Conservation (phyloP, 1,139 yeast genomes). For the Candida neerlandica region DNA sequence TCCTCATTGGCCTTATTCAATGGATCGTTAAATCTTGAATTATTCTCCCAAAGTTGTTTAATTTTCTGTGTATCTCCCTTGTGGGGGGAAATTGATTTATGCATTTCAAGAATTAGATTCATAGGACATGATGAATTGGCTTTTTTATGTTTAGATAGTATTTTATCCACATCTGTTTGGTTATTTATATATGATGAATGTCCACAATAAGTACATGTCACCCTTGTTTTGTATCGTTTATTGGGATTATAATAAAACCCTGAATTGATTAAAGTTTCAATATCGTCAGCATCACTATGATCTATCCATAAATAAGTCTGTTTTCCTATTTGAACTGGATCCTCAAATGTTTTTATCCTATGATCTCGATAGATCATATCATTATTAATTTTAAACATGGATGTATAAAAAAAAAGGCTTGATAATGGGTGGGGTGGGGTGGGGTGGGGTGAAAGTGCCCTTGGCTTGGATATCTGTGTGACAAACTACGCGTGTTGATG, state of each 20-base stretch:
- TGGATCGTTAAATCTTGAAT: conserved; percentile 28
- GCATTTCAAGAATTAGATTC: conserved; percentile 26
- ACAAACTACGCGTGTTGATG: no score
- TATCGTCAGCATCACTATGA: conserved; percentile 17
- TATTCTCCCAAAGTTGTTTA: conserved; percentile 10
- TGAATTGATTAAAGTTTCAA: conserved; percentile 44
- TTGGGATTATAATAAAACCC: conserved; percentile 76
- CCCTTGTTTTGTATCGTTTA: conserved; percentile 44
- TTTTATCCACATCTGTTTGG: conserved; percentile 28
- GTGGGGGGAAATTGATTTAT: conserved; percentile 21
- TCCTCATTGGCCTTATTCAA: conserved; percentile 32
- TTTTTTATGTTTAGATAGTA: conserved; percentile 48
- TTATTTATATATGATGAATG: conserved; percentile 41
- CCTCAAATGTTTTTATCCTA: conserved; percentile 20
- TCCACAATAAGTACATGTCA: conserved; percentile 64
- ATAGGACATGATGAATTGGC: conserved; percentile 52
- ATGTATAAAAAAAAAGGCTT: no score
- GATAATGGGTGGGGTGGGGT: background rate
- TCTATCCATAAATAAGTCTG: conserved; percentile 20
- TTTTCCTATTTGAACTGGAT: conserved; percentile 16
- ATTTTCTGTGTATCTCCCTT: conserved; percentile 10
- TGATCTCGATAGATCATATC: conserved; percentile 23
- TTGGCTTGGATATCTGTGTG: no score
- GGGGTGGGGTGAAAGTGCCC: background rate
- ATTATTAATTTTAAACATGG: conserved; percentile 2